A percentile compares a stretch with the other conserved stretches of the same genome.
phyloP scores from a whole-genome alignment of 1,139 yeast species.

The Meyerozyma carpophila region DNA sequence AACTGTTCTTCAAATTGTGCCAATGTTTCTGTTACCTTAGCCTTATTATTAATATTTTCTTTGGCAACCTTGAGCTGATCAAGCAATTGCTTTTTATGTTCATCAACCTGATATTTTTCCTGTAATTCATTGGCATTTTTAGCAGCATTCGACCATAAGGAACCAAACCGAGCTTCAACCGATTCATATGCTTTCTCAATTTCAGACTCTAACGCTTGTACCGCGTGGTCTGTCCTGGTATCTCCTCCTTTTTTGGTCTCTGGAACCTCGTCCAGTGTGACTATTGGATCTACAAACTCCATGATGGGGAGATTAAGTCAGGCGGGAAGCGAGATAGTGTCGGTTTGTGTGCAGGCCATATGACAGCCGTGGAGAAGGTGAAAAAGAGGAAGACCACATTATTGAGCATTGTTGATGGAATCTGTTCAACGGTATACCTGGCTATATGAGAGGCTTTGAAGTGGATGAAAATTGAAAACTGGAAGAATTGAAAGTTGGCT shows the following conservation, averaged over 20 bases:
- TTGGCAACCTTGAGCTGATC: constrained; percentile 29
- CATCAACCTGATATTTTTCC: constrained; percentile 35
- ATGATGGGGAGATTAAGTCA: constrained; percentile 1
- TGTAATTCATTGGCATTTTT: constrained; percentile 28
- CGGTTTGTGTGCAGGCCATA: too few species aligned
- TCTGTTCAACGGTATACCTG: too few species aligned
- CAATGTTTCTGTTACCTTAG: constrained; percentile 22
- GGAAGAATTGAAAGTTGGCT: too few species aligned
- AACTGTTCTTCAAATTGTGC: constrained; percentile 28
- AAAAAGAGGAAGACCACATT: too few species aligned
- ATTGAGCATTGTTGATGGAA: too few species aligned
- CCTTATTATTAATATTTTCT: constrained; percentile 20
- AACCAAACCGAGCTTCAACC: constrained; percentile 38
- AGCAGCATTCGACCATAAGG: constrained; percentile 32
- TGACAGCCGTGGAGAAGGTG: too few species aligned
- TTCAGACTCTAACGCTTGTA: constrained; percentile 45
- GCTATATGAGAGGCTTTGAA: too few species aligned
- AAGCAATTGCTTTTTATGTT: constrained; percentile 32
- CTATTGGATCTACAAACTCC: constrained; percentile 7
- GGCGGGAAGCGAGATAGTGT: too few species aligned
- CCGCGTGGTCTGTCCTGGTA: constrained; percentile 39
- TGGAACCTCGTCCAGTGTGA: constrained; percentile 3
- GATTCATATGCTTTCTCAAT: constrained; percentile 48
- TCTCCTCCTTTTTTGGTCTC: neutral
- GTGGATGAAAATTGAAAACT: too few species aligned